These are phyloP conservation scores for Penstemon eatonii DNA, from an alignment of 257 asterid genomes.

Conservation along the genomic window DNA sequence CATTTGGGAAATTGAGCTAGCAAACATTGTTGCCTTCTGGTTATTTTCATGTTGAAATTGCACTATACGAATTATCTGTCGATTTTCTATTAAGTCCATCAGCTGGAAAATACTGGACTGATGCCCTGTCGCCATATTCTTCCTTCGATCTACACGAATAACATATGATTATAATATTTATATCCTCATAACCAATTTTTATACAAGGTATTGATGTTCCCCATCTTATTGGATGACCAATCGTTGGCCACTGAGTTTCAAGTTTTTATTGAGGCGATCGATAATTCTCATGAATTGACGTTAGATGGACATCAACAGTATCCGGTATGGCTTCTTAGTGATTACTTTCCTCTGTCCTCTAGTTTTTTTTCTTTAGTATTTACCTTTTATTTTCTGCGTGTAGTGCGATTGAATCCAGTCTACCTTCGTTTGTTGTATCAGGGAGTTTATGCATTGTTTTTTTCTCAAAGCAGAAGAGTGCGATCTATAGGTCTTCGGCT, in stretches of 20 bases:
- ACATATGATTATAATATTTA: slow-evolving; percentile 12
- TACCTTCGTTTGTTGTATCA: slow-evolving; percentile 31
- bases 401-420: slow-evolving; percentile 20
- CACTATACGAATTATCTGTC: slow-evolving; percentile 1
- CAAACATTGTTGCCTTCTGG: slow-evolving; percentile 1
- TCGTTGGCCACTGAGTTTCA: slow-evolving; percentile 70
- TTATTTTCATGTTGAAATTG: neutral
- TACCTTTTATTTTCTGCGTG: slow-evolving; percentile 20
- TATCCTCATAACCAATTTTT: slow-evolving; percentile 11
- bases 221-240: slow-evolving; percentile 81
- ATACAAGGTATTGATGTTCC: slow-evolving; percentile 81
- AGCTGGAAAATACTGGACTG: slow-evolving; percentile 19
- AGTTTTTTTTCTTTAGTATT: slow-evolving; percentile 13
- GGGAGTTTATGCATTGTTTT: slow-evolving; percentile 94
- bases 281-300: slow-evolving; percentile 80
- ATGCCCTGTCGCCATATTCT: slow-evolving; percentile 20
- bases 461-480: slow-evolving; percentile 79
- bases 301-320: slow-evolving; percentile 88
- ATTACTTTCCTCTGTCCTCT: slow-evolving; percentile 20
- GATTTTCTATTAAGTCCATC: slow-evolving; percentile 13
- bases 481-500: slow-evolving; percentile 89
- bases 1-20: neutral
- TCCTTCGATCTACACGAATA: slow-evolving; percentile 16
- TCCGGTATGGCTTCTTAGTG: slow-evolving; percentile 57
- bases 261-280: slow-evolving; percentile 81